A percentile compares a stretch with the other conserved stretches of the same genome.
phyloP scores from a whole-genome alignment of 371 early-diverging fungal species.

The Mucor indicus region DNA sequence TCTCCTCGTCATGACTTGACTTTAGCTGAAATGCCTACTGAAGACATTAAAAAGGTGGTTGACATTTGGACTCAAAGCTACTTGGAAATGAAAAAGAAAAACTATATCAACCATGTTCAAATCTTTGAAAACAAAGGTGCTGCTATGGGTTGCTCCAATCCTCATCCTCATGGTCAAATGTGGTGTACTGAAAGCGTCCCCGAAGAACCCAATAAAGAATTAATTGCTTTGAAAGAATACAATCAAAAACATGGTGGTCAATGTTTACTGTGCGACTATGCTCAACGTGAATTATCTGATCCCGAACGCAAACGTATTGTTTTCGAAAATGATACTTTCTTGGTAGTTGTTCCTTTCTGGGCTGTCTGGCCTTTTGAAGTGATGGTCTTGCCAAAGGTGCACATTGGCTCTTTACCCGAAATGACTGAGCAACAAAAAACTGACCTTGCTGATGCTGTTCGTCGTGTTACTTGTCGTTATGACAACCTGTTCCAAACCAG shows the following conservation, averaged over 20 bases:
- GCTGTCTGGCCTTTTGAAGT: slow-evolving; percentile 96
- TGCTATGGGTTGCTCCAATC: slow-evolving; percentile 94
- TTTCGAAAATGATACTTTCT: slow-evolving; percentile 73
- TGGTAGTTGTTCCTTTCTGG: slow-evolving; percentile 92
- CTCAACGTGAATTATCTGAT: slow-evolving; percentile 57
- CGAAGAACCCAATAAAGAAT: slow-evolving; percentile 71
- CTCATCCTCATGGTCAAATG: slow-evolving; percentile 90
- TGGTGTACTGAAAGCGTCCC: slow-evolving; percentile 90
- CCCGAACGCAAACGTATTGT: slow-evolving; percentile 67
- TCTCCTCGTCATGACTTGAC: slow-evolving; percentile 86
- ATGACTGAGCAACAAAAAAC: slow-evolving; percentile 40
- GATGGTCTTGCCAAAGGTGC: slow-evolving; percentile 73
- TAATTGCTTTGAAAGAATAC: slow-evolving; percentile 59
- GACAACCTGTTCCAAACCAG: slow-evolving; percentile 87
- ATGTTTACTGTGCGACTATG: slow-evolving; percentile 84
- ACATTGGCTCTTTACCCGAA: slow-evolving; percentile 56
- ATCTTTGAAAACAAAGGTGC: slow-evolving; percentile 97
- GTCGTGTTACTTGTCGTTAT: slow-evolving; percentile 77
- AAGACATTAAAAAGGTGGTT: slow-evolving; percentile 68
- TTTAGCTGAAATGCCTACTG: slow-evolving; percentile 76
- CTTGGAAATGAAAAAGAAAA: slow-evolving; percentile 37
- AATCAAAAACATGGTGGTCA: slow-evolving; percentile 33
- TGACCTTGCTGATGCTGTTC: slow-evolving; percentile 75
- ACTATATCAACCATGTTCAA: slow-evolving; percentile 73
- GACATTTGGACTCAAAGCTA: slow-evolving; percentile 71